phyloP scores from a whole-genome alignment of 2,329 filamentous ascomycete genomes.

The Ciborinia camelliae region DNA sequence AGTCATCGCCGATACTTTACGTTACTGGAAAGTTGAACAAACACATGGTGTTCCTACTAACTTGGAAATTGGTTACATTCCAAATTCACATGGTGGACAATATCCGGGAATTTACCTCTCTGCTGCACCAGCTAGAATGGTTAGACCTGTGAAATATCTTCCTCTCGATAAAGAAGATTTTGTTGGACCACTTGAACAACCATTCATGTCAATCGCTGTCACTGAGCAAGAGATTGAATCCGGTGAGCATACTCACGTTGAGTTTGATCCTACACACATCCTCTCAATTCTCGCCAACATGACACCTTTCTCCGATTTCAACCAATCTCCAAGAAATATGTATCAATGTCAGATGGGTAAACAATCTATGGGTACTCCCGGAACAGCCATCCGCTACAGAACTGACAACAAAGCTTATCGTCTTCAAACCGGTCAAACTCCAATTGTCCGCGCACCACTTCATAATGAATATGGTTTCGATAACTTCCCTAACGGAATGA shows the following conservation, averaged over 20 bases:
- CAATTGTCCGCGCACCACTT: slow-evolving; percentile 83
- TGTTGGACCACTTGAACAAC: slow-evolving; percentile 91
- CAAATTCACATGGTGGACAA: slow-evolving; percentile 83
- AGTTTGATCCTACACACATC: slow-evolving; percentile 92
- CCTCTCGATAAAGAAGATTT: slow-evolving; percentile 81
- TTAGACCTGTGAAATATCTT: slow-evolving; percentile 87
- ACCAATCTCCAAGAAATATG: slow-evolving; percentile 98
- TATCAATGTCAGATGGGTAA: slow-evolving; percentile 99
- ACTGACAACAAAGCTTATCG: slow-evolving; percentile 98
- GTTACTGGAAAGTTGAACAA: slow-evolving; percentile 94
- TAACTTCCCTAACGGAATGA: slow-evolving; percentile 96
- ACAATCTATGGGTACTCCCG: slow-evolving; percentile 97
- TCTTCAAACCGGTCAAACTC: slow-evolving; percentile 92
- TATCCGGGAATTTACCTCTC: slow-evolving; percentile 96
- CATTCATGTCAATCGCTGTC: slow-evolving; percentile 96
- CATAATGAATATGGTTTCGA: slow-evolving; percentile 97
- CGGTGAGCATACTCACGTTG: slow-evolving; percentile 89
- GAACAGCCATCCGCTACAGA: slow-evolving; percentile 76
- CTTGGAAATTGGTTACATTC: slow-evolving; percentile 89
- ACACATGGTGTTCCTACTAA: slow-evolving; percentile 74
- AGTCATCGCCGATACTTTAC: slow-evolving; percentile 77
- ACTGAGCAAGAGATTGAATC: slow-evolving; percentile 82
- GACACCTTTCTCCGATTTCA: slow-evolving; percentile 98
- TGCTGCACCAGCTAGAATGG: slow-evolving; percentile 80
- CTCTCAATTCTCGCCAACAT: slow-evolving; percentile 97